Base-by-base conservation (phyloP, 1,284 basidiomycete species). In the Melampsora allii-populina region DNA sequence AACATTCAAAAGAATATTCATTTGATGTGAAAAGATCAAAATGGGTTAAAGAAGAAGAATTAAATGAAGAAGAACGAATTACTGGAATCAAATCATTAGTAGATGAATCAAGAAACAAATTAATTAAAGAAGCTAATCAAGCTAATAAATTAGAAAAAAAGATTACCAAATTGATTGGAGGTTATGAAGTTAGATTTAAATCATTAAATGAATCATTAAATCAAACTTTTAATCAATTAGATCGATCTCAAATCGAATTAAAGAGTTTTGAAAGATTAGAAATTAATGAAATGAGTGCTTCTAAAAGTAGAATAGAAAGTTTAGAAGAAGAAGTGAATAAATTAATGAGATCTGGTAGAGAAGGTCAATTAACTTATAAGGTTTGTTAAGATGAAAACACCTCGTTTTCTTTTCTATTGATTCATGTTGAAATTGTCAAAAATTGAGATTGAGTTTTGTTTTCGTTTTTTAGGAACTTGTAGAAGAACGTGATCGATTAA, bases 121-220 rank as follows among this genome's bases (percentile, higher is more conserved):
- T 99, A 88, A 83, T 87, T n/a, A 87, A 87, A 79, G 90, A 92
- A 79, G 91, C 92, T 0, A 86, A 85, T 63, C 91, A 89, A 79
- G 89, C 91, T 0, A 83, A 87, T 53, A 99, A 98, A 83, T 82
- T 86, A 4, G 96, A 98, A 84, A 97, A 95, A 86, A 94, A 93
- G 82, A 87, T 98, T 21, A 86, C 84, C 14, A 88, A 95, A 77
- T 86, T 88, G 27, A 86, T 98, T 6, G 94, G 94, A 53, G 96
- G 96, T 2, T 98, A 98, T 82, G 87, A 91, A 79, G 86, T 86
- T 48, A 87, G 95, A 17, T 88, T 89, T 56, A 86, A 86, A 78
- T 87, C 87, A 58, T 85, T 95, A 6, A 84, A 85, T 17, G 87
- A 87, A 79, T 87, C 88, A 6, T 83, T 95, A 48, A 83, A 83